Evolutionary conservation across 2,329 filamentous ascomycete genomes (phyloP), one percentile per base, ranked within the genome.

Genomic region (Lecanicillium sp.): DNA sequence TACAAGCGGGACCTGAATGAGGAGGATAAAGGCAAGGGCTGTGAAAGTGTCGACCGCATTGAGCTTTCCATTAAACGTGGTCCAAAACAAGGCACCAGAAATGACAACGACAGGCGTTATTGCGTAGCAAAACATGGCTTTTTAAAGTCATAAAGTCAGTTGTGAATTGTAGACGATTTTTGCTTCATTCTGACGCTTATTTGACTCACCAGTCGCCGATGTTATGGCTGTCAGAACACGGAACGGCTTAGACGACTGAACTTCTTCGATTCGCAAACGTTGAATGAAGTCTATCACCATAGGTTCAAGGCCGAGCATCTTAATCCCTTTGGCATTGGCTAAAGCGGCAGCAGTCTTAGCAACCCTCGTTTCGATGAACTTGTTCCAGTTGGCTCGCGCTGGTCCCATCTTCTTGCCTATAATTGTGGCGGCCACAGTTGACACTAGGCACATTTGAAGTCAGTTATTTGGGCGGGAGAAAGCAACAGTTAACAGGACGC

Each of bases 291-390:
- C n/a, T 4, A 14, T 10, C 6, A 39, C n/a, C 2, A 27, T 15
- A 4, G 37, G 37, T 2, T 25, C 32, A 4, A 68, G 52, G 0
- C 66, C 66, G 44, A 59, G 60, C 57, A 69, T 65, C 33, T 68
- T 68, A 38, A 69, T 51, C 3, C 58, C 56, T 37, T 66, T 68
- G 45, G 69, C 66, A 9, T 57, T 54, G 2, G 46, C 49, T 2
- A 69, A 52, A 48, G 64, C 61, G 13, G 49, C 53, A 5, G 62
- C 57, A 1, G 63, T 65, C 22, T 59, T 49, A 1, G 56, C 54
- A 17, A 69, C 56, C 6, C 66, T 57, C 30, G 49, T 49, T 42
- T 69, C 58, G 13, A 64, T 57, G 4, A 58, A 59, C 25, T 49
- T 45, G 2, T 60, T 56, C 66, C 66, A 69, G 10, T 3, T 13